Base-by-base conservation (phyloP, 2,329 filamentous ascomycete genomes). In the Aspergillus carbonarius region DNA sequence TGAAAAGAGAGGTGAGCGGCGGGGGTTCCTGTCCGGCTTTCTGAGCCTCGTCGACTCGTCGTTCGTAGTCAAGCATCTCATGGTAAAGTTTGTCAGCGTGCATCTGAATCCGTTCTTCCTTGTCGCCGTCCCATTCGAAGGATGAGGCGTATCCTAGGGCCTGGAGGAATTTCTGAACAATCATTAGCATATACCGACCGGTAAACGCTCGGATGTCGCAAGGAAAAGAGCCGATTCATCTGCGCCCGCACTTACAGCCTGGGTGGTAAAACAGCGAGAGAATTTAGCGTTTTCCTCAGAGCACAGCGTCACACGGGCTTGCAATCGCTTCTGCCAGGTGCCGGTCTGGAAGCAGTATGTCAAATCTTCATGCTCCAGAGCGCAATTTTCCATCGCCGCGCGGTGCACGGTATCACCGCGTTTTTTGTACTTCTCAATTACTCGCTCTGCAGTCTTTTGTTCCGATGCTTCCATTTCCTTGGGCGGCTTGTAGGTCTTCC, bases 51-150 rank as follows among this genome's bases (percentile, higher is more conserved):
- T 89, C 85, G n/a, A 90, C 86, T 62, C 83, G 84, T 18, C 81
- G 81, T 76, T 99, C 93, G 72, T 96, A 92, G 61, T 86, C 83
- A 37, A 96, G 76, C 88, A 98, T 92, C 66, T 89, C 86, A 69
- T 93, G 90, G 76, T 92, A 99, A 40, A 99, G 82, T 63, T 85
- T 86, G 78, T 99, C 95, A 59, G 93, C 93, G 74, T 97, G 93
- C 88, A 98, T 91, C 76, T 98, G 95, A 61, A 99, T 92, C 66
- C 89, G 85, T 73, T 97, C 93, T 68, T 96, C 90, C 53, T 90
- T 83, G 30, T 87, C 83, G 0, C 82, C 78, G 8, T 88, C 79
- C 20, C 87, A 84, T 46, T 89, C 84, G 61, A 85, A 80, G 25
- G 85, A 85, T 7, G 86, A 85, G 34, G 96, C 83, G 72, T 97